Base-by-base conservation (phyloP, 2,329 filamentous ascomycete genomes). In the Cladosporium colombiae region DNA sequence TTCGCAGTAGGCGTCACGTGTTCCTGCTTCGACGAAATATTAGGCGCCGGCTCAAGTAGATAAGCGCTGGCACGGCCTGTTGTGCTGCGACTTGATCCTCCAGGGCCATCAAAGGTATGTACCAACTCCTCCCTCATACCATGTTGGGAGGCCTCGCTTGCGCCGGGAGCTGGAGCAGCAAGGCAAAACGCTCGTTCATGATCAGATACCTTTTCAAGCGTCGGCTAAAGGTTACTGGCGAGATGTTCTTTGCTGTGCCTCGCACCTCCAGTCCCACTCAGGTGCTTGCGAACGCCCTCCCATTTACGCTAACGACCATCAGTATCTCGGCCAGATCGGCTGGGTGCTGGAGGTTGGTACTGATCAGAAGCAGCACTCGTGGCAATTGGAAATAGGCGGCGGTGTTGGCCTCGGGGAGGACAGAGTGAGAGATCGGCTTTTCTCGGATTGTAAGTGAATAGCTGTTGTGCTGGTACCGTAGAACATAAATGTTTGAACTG, bases 1-100 rank as follows among this genome's bases (percentile, higher is more conserved):
- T 53, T 53, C 27, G 50, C 50, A 29, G 25, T 53, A 53, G 50
- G 50, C 50, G 16, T 53, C 50, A 53, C 29, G 50, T 29, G 27
- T 53, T 33, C 16, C 33, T 18, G 50, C 50, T 33, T 53, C 50
- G 50, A 27, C 50, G 50, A 27, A 53, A 29, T 27, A 29, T 53
- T 31, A 53, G 50, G 18, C 27, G 50, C 8, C 27, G 25, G 29
- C 50, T 53, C 25, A 53, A 53, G 50, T 53, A 18, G 50, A 35
- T 35, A 53, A 29, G 16, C 50, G 29, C 50, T 53, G 50, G 50
- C 29, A 29, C 27, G 50, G 29, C 11, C 50, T 29, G 50, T 53
- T 53, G 50, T 53, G 50, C 50, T 33, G 16, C 50, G 27, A 0
- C 50, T 31, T 27, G 50, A 53, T 53, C 50, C 50, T 53, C 50